A percentile compares a stretch with the other conserved stretches of the same genome.
These are phyloP conservation scores for Lindgomyces ingoldianus DNA, from an alignment of 495 filamentous ascomycete genomes.

Conservation along the genomic window DNA sequence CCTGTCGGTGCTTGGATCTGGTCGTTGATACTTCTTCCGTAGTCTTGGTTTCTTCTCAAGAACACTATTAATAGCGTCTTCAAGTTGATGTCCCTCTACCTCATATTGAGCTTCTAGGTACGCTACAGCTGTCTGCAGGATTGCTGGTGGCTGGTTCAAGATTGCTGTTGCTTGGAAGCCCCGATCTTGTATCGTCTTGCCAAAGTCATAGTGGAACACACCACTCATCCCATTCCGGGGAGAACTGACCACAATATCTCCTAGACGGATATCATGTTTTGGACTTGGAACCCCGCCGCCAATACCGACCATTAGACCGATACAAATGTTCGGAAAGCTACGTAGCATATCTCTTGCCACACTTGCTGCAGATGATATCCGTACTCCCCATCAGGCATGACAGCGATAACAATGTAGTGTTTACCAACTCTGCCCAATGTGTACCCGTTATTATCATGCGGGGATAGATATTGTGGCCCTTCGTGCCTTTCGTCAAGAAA, in stretches of 20 bases:
- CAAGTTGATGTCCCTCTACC: neutral
- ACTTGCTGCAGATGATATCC: neutral
- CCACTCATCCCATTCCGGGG: neutral
- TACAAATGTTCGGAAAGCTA: neutral
- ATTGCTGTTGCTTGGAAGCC: neutral
- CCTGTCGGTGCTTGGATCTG: neutral
- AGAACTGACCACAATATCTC: neutral
- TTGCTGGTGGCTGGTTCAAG: neutral
- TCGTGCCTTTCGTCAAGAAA: neutral
- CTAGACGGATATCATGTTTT: neutral
- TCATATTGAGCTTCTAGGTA: neutral
- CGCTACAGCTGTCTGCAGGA: neutral
- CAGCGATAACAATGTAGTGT: neutral
- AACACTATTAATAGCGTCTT: neutral
- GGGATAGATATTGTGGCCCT: neutral
- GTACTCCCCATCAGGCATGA: neutral
- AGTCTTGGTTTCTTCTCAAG: neutral
- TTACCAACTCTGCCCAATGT: neutral
- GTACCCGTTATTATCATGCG: constrained; percentile 1
- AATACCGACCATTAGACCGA: constrained; percentile 7
- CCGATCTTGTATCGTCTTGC: neutral
- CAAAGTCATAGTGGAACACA: no score
- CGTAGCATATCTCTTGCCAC: neutral
- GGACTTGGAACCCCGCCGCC: neutral
- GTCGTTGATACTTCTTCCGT: neutral